A percentile compares a stretch with the other conserved stretches of the same genome.
Conservation (phyloP, 306 rosid genomes). For the Fragaria iinumae region DNA sequence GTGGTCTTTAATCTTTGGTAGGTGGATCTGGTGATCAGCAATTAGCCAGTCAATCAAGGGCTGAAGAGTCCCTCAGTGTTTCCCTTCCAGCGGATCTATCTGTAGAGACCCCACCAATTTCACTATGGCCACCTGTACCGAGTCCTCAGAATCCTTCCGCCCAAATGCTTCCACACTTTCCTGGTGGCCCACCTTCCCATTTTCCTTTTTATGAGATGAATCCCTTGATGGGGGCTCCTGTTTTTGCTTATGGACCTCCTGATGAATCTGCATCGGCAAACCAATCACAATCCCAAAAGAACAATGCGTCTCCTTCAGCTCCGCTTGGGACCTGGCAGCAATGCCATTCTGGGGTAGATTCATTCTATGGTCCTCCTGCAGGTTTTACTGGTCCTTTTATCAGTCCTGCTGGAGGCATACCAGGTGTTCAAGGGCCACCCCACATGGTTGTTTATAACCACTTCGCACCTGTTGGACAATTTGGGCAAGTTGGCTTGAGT, state of each 20-base stretch:
- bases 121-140: conserved; percentile 77
- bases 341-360: conserved; percentile 88
- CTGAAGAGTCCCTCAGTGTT: conserved; percentile 75
- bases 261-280: conserved; percentile 70
- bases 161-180: conserved; percentile 83
- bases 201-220: conserved; percentile 95
- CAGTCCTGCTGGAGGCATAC: conserved; percentile 83
- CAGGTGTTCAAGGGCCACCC: conserved; percentile 93
- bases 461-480: conserved; percentile 96
- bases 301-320: conserved; percentile 51
- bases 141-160: conserved; percentile 70
- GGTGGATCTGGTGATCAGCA: conserved; percentile 64
- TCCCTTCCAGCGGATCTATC: conserved; percentile 94
- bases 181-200: conserved; percentile 75
- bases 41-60: conserved; percentile 60
- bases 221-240: conserved; percentile 90
- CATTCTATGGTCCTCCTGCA: conserved; percentile 92
- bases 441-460: conserved; percentile 99
- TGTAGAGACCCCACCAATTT: conserved; percentile 83
- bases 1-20: conserved; percentile 31
- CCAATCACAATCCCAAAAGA: conserved; percentile 68
- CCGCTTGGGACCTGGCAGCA: conserved; percentile 86
- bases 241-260: conserved; percentile 82
- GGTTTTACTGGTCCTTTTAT: conserved; percentile 89
- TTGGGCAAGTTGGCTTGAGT: conserved; percentile 96